These are phyloP conservation scores for Leccinellum albellum DNA, from an alignment of 768 basidiomycete species.

Conservation along the genomic window DNA sequence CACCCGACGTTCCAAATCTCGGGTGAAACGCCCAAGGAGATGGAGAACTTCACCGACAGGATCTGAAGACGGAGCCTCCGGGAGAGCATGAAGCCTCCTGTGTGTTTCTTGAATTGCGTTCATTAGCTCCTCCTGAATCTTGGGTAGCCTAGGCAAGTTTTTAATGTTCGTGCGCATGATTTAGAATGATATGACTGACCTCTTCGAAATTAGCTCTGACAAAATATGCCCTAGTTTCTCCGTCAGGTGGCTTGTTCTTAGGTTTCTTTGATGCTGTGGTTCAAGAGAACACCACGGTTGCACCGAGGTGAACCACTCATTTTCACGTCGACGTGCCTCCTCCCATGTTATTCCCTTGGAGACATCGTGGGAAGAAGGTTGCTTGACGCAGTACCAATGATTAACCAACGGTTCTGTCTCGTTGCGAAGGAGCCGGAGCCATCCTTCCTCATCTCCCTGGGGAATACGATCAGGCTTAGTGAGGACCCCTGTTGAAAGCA, in stretches of 20 bases:
- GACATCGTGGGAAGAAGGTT: conserved; percentile 31
- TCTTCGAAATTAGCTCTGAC: conserved; percentile 57
- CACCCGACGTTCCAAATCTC: conserved; percentile 42
- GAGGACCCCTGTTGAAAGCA: conserved; percentile 29
- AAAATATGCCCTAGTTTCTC: conserved; percentile 56
- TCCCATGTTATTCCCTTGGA: conserved; percentile 42
- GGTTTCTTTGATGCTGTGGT: conserved; percentile 42
- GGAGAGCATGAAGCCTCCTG: conserved; percentile 32
- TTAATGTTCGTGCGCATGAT: not conserved
- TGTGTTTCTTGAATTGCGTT: conserved; percentile 40
- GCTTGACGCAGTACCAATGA: conserved; percentile 40
- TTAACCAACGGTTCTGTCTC: conserved; percentile 36
- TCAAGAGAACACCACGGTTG: conserved; percentile 57
- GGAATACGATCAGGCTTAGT: conserved; percentile 68
- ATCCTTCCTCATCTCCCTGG: conserved; percentile 29
- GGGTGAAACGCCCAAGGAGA: conserved; percentile 45
- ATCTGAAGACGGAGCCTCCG: conserved; percentile 52
- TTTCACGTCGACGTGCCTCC: conserved; percentile 55
- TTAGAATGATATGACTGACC: conserved; percentile 36
- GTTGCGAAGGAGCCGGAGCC: conserved; percentile 56
- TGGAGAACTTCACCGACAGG: conserved; percentile 54
- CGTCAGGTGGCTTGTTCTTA: conserved; percentile 56
- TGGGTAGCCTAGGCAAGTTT: conserved; percentile 46
- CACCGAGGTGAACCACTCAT: conserved; percentile 51
- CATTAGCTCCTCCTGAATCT: conserved; percentile 57